Base-by-base conservation (phyloP, 2,329 filamentous ascomycete genomes). In the Herpotrichia juniperi region DNA sequence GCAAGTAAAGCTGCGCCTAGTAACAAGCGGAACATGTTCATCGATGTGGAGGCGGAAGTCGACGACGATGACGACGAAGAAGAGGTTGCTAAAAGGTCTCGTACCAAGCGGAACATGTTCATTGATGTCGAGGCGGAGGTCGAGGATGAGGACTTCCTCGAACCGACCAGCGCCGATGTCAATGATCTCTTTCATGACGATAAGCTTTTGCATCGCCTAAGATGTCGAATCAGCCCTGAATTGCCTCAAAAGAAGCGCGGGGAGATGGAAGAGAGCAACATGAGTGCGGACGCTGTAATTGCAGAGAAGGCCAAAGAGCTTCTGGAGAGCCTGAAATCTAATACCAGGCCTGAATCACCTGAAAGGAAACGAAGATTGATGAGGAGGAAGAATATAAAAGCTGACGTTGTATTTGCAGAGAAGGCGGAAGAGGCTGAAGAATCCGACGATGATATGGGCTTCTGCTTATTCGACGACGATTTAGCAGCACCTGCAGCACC, bases 1-100 rank as follows among this genome's bases (percentile, higher is more conserved):
- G 93, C 93, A 71, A 96, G 91, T 84, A 96, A 96, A 89, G 93
- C 92, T 67, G 92, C 93, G 73, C 92, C 93, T 82, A 97, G n/a
- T n/a, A n/a, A n/a, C n/a, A n/a, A n/a, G n/a, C n/a, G n/a, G n/a
- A n/a, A n/a, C n/a, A n/a, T n/a, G n/a, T n/a, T n/a, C n/a, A n/a
- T n/a, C n/a, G n/a, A 12, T 5, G 11, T 11, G 16, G 35, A 19
- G 17, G 28, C 32, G 24, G n/a, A 48, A 28, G 40, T 8, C 21
- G 35, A 39, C 14, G 46, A 48, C 10, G 46, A 46, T 2, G 43
- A 46, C 4, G 28, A n/a, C 5, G 43, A 32, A 25, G 34, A 19
- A 10, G 11, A 21, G 40, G 8, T 22, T 21, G 5, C 4, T 34
- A 12, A n/a, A 22, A 19, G 10, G 73, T 92, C 93, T 82, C 97